Conservation (phyloP, 2,329 filamentous ascomycete species). For the Cladosporium velox region DNA sequence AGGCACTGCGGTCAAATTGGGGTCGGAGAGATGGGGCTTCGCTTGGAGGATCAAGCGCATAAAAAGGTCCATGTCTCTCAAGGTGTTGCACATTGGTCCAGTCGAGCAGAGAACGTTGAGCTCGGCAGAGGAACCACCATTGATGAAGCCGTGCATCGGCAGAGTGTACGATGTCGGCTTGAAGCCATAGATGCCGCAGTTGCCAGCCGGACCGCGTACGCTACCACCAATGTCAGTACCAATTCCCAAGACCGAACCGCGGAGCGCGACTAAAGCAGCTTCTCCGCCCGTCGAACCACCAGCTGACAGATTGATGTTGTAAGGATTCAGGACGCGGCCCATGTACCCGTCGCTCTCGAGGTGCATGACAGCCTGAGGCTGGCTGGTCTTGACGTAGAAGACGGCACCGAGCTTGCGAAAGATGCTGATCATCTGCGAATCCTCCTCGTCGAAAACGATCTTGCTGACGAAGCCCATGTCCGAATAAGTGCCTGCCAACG, state of each 20-base stretch:
- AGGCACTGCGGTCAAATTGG: slow-evolving; percentile 60
- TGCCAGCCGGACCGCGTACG: slow-evolving; percentile 51
- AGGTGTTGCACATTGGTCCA: too few species aligned
- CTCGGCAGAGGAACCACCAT: too few species aligned
- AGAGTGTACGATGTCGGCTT: slow-evolving; percentile 15
- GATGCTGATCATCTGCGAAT: background rate
- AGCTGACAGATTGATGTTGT: background rate
- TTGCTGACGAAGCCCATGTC: too few species aligned
- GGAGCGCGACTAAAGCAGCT: background rate
- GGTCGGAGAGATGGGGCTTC: slow-evolving; percentile 24
- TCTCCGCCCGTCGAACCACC: background rate
- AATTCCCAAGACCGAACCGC: background rate
- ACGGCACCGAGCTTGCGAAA: background rate
- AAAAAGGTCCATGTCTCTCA: too few species aligned
- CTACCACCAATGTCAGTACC: slow-evolving; percentile 46
- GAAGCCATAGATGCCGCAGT: slow-evolving; percentile 49
- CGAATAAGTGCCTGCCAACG: too few species aligned
- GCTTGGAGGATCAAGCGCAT: too few species aligned
- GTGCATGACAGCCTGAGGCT: background rate
- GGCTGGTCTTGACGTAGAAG: background rate
- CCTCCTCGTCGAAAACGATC: too few species aligned
- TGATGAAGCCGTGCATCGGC: too few species aligned
- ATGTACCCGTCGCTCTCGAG: background rate
- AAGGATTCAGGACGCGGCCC: background rate
- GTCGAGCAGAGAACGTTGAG: too few species aligned